Conservation (phyloP, 768 basidiomycete genomes). For the Termitomyces sp. region DNA sequence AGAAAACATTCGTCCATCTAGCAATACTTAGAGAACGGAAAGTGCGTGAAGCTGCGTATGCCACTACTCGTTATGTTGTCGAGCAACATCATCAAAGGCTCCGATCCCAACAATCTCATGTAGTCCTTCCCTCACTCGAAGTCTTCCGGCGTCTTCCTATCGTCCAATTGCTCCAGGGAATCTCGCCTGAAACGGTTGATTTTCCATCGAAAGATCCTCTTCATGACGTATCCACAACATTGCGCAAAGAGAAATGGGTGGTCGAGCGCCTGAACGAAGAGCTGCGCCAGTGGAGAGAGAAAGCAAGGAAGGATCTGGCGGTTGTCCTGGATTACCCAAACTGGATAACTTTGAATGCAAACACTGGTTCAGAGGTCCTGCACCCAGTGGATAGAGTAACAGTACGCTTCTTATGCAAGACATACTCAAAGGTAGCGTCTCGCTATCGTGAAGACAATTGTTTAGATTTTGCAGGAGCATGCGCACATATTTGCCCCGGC, state of each 20-base stretch:
- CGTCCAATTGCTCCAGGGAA: slow-evolving; percentile 28
- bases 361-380: slow-evolving; percentile 35
- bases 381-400: slow-evolving; percentile 55
- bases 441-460: slow-evolving; percentile 34
- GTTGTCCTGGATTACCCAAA: slow-evolving; percentile 40
- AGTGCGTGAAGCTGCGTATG: slow-evolving; percentile 15
- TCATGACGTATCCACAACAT: slow-evolving; percentile 11
- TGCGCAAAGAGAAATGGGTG: slow-evolving; percentile 26
- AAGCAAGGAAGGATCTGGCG: slow-evolving; percentile 38
- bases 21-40: slow-evolving; percentile 18
- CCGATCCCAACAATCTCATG: slow-evolving; percentile 22
- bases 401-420: slow-evolving; percentile 52
- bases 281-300: slow-evolving; percentile 41
- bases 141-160: slow-evolving; percentile 47
- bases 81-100: slow-evolving; percentile 40
- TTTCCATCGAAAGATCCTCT: not conserved
- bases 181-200: slow-evolving; percentile 14
- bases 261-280: slow-evolving; percentile 34
- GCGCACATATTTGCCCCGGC: slow-evolving; percentile 49
- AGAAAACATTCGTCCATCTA: slow-evolving; percentile 18
- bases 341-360: slow-evolving; percentile 46
- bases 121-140: slow-evolving; percentile 36
- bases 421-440: slow-evolving; percentile 34
- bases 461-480: slow-evolving; percentile 53
- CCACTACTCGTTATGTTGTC: slow-evolving; percentile 28